Evolutionary conservation across 345 rosid genomes (phyloP), one percentile per base, ranked within the genome.

Genomic region (Fremontodendron californicum): DNA sequence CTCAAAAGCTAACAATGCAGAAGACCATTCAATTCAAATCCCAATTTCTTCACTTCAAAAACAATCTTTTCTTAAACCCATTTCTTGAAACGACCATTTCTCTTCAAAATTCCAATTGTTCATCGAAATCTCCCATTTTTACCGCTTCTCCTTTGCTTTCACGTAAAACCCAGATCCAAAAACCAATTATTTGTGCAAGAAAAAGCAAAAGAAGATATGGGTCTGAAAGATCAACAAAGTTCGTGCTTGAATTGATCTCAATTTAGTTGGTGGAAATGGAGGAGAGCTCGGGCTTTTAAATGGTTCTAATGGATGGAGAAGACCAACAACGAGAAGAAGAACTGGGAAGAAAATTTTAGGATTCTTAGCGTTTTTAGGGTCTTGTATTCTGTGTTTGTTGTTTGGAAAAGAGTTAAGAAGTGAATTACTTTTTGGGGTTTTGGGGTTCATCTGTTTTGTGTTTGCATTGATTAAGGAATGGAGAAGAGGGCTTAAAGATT

Each of bases 231-330:
- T 71, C 79, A 5, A 33, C 15, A 5, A 78, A 48, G 66, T 25
- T 80, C 45, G 62, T 83, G 63, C 83, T 89, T 64, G 78, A 88
- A 61, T 54, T 84, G 60, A 25, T 81, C 12, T 77, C 83, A 62
- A 29, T 82, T 77, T 86, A 2, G 58, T 45, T 7, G 85, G 79
- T 35, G 85, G 77, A 9, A 83, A 75, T 70, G 86, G 89, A 5
- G 81, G 84, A 0, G 81, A 79, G n/a, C 63, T 16, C 4, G 81
- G 80, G 45, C 66, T 82, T 68, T 33, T 67, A 81, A 87, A 78
- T 55, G 85, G 84, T n/a, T 83, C 79, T 49, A 78, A 81, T 35
- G 82, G 82, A 80, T 77, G 87, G 88, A 73, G 85, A 70, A 82
- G 83, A 78, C 78, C 78, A 60, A 76, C 77, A 31, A 74, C 10